A percentile compares a stretch with the other conserved stretches of the same genome.
phyloP scores from a whole-genome alignment of 1,284 basidiomycete genomes.

The Anthracocystis panici-leucophaei region DNA sequence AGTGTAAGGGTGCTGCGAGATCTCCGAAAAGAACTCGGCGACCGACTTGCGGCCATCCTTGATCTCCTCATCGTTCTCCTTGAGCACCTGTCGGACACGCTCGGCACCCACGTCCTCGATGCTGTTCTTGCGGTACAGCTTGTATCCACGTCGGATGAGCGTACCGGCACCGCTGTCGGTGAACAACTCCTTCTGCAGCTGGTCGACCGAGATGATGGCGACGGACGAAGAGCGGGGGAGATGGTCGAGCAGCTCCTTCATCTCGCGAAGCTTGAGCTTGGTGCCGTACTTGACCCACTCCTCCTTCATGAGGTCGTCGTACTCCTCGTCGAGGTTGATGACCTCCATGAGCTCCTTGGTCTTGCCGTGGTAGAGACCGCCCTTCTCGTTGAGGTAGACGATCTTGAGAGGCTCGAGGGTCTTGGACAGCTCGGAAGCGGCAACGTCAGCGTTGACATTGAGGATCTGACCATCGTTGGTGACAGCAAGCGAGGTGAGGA shows the following conservation, averaged over 20 bases:
- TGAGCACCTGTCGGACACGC: slow-evolving; percentile 75
- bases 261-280: slow-evolving; percentile 98
- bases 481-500: slow-evolving; percentile 68
- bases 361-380: slow-evolving; percentile 96
- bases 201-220: slow-evolving; percentile 93
- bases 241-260: slow-evolving; percentile 98
- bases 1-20: slow-evolving; percentile 80
- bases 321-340: slow-evolving; percentile 99
- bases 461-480: slow-evolving; percentile 69
- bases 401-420: slow-evolving; percentile 79
- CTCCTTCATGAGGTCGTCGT: slow-evolving; percentile 95
- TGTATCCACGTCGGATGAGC: slow-evolving; percentile 96
- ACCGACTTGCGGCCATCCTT: slow-evolving; percentile 85
- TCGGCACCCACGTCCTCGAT: slow-evolving; percentile 90
- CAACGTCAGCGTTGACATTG: slow-evolving; percentile 69
- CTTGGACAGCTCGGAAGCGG: slow-evolving; percentile 68
- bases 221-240: slow-evolving; percentile 97
- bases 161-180: slow-evolving; percentile 98
- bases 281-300: slow-evolving; percentile 99
- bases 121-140: slow-evolving; percentile 88
- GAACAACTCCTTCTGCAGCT: slow-evolving; percentile 97
- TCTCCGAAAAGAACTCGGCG: slow-evolving; percentile 85
- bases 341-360: slow-evolving; percentile 77
- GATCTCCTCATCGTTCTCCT: slow-evolving; percentile 94
- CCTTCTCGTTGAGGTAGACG: slow-evolving; percentile 98